Conservation (phyloP, 768 basidiomycete genomes). For the Coprinopsis sp. region DNA sequence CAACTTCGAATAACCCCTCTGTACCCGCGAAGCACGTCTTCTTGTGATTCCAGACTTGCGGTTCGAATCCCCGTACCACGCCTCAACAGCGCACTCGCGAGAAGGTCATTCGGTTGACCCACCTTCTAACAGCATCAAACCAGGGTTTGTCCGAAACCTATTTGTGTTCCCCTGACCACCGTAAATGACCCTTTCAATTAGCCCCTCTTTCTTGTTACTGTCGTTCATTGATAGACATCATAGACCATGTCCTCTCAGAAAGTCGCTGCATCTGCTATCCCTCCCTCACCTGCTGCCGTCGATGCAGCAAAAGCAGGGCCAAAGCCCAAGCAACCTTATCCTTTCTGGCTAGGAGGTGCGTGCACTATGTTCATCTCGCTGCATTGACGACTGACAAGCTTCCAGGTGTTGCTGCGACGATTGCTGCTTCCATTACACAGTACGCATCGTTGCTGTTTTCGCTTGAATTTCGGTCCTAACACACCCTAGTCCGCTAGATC, state of each 20-base stretch:
- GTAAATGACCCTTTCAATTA: too few species aligned
- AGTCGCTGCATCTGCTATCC: conserved; percentile 8
- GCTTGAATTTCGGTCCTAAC: neutral
- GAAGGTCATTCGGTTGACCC: too few species aligned
- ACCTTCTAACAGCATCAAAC: too few species aligned
- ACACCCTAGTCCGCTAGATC: conserved; percentile 62
- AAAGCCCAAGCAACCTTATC: conserved; percentile 74
- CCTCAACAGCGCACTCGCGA: too few species aligned
- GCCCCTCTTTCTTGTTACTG: neutral
- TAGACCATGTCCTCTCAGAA: conserved; percentile 1
- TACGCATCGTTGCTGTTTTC: conserved; percentile 26
- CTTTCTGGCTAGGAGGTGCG: conserved; percentile 80
- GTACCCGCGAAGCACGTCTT: too few species aligned
- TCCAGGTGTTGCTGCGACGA: conserved; percentile 71
- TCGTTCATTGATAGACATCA: neutral
- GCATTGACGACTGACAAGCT: neutral
- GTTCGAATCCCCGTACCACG: too few species aligned
- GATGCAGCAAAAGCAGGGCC: conserved; percentile 16
- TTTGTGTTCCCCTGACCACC: too few species aligned
- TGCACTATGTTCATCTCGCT: neutral
- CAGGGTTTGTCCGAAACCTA: too few species aligned
- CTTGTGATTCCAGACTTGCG: too few species aligned
- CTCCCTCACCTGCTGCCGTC: conserved; percentile 7
- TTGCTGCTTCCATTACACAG: conserved; percentile 88
- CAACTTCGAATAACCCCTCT: too few species aligned